Conservation (phyloP, 2,329 filamentous ascomycete species). For the Fusarium sp. region DNA sequence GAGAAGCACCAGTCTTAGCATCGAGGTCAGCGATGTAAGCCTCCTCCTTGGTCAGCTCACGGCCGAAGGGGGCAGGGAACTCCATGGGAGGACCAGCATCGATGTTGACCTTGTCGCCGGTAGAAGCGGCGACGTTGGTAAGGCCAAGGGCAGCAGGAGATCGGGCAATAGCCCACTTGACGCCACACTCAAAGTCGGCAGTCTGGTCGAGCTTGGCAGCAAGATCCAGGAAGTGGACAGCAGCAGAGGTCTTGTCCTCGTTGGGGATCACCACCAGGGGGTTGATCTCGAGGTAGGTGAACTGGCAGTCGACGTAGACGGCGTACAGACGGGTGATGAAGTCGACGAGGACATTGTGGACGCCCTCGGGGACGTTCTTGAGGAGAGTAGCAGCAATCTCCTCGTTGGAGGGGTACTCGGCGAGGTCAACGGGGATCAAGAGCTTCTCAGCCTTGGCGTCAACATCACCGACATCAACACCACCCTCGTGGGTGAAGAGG, state of each 20-base stretch:
- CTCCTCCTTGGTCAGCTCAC: conserved; percentile 98
- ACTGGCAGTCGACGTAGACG: conserved; percentile 99
- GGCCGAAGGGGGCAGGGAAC: conserved; percentile 98
- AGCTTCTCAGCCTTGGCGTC: conserved; percentile 99
- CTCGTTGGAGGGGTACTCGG: conserved; percentile 95
- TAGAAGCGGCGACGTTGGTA: conserved; percentile 71
- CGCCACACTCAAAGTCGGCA: conserved; percentile 98
- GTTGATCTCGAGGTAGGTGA: conserved; percentile 99
- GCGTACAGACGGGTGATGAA: conserved; percentile 99
- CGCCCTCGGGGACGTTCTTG: conserved; percentile 92
- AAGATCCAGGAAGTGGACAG: conserved; percentile 97
- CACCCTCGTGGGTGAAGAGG: conserved; percentile 99
- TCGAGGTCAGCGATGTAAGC: conserved; percentile 99
- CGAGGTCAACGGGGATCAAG: conserved; percentile 93
- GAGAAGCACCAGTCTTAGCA: conserved; percentile 98
- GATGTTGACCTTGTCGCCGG: conserved; percentile 84
- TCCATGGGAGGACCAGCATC: conserved; percentile 98
- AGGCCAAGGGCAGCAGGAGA: conserved; percentile 90
- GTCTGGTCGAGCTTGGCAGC: conserved; percentile 99
- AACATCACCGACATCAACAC: conserved; percentile 99
- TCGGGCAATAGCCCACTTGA: conserved; percentile 97
- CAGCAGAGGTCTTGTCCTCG: conserved; percentile 88
- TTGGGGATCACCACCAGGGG: conserved; percentile 98
- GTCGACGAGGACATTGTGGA: conserved; percentile 98
- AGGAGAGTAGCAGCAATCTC: conserved; percentile 87